Base-by-base conservation (phyloP, 352 stramenopile species). In the Elongisporangium anandrum region DNA sequence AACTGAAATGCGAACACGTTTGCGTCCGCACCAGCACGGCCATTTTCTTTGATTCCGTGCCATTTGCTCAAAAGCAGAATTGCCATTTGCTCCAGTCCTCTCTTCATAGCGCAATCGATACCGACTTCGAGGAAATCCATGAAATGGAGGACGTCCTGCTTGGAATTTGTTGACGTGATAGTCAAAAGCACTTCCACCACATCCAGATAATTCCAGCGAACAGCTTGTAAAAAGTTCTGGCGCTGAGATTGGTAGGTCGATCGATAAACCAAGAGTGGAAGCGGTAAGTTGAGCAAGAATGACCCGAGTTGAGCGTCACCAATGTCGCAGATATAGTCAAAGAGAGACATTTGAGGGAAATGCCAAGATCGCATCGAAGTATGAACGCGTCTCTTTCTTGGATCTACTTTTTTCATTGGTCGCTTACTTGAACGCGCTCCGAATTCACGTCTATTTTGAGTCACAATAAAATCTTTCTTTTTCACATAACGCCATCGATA, bases 1-100 rank as follows among this genome's bases (percentile, higher is more conserved):
- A 90, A 92, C 57, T 90, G 82, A 41, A 90, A 88, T 2, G 78
- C 74, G 64, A 90, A 90, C 5, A 73, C 67, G 49, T 61, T 74
- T 0, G 71, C 56, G 49, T 79, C 74, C 13, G 50, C 65, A 4
- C 54, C 65, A 15, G 54, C 69, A 9, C 49, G 24, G 1, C 56
- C 65, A 54, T 73, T 78, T 59, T 79, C 74, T 49, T 77, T 81
- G 47, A 74, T 69, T 1, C 70, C 69, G 24, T 77, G 59, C 78
- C 80, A 90, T 3, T 85, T 60, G 2, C 50, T 68, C 3, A 90
- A 64, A 38, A 92, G 65, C 23, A 70, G 72, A 15, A 87, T 75
- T 9, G 77, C 69, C 70, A 90, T 86, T 4, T 80, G 68, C 60
- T 88, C 67, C n/a, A 88, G 69, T 19, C 82, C 82, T n/a, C 82